Base-by-base conservation (phyloP, 345 rosid genomes). In the Eucalyptus urophylla region DNA sequence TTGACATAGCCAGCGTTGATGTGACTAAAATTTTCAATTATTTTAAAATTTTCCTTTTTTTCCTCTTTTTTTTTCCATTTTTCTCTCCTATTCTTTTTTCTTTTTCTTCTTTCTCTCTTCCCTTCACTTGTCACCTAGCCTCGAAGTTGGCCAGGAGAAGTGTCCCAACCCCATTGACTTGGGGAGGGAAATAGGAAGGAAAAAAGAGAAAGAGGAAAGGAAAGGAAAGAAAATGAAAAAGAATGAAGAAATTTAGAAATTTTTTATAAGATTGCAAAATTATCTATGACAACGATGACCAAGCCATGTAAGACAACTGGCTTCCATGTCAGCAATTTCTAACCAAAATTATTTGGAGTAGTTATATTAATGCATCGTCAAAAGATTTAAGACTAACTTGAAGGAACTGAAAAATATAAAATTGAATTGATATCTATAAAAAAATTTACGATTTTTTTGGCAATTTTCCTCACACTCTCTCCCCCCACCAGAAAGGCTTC, bases 1-100 rank as follows among this genome's bases (percentile, higher is more conserved):
- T 2, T 9, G 7, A 33, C 4, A 69, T 8, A 10, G 4, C 4
- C 1, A 6, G 1, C 2, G 0, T 16, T 33, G 22, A 16, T 1
- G 24, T 37, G 14, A 72, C 1, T 22, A 21, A 21, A 5, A 19
- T 19, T 37, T 72, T 11, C 25, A 10, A 33, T 72, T 17, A 24
- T 69, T 69, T 72, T 5, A 17, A 37, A 33, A 72, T 17, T 33
- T 72, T 72, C 11, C 2, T 10, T 8, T 33, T 16, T 19, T 16
- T 15, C 14, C 21, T 65, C 3, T 65, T 15, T 16, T 33, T 33
- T 16, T 16, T 67, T 29, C 10, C 5, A 8, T 33, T 33, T 17
- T 72, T 9, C 53, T 50, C 19, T 19, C 6, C 5, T 33, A 16
- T 9, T 19, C 2, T 10, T 72, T 72, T 17, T 2, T 19, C 1